Conservation (phyloP, 768 basidiomycete species). For the Mycena leptocephala region DNA sequence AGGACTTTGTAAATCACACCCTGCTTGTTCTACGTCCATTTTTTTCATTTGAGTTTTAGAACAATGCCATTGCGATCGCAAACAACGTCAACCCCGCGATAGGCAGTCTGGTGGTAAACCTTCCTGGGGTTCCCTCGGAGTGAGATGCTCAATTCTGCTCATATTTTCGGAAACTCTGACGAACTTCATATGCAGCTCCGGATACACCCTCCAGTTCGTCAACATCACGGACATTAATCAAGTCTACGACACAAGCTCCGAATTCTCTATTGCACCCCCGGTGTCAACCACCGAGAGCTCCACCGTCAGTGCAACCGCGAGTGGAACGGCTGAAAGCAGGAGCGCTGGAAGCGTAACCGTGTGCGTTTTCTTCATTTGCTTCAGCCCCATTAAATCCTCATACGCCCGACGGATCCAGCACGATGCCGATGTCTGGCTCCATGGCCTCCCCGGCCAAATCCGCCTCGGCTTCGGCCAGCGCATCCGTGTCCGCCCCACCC, state of each 20-base stretch:
- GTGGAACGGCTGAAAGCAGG: background rate
- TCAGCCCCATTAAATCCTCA: background rate
- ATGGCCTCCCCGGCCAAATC: background rate
- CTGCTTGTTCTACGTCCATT: background rate
- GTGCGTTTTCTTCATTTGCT: background rate
- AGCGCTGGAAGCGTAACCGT: background rate
- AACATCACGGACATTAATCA: constrained; percentile 30
- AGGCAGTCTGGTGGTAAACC: background rate
- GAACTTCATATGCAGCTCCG: constrained; percentile 1
- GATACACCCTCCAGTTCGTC: constrained; percentile 33
- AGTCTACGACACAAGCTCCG: constrained; percentile 12
- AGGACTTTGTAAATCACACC: background rate
- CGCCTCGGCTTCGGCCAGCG: background rate
- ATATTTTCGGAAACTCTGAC: background rate
- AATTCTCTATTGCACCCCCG: constrained; percentile 24
- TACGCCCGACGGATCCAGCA: background rate
- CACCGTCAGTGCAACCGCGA: background rate
- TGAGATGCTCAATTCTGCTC: background rate
- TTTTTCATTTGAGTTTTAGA: background rate
- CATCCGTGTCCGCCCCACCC: background rate
- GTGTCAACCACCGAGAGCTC: constrained; percentile 16
- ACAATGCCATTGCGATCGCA: constrained; percentile 24
- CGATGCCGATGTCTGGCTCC: background rate
- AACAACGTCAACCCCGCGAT: constrained; percentile 27
- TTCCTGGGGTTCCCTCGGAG: constrained; percentile 15